phyloP scores from a whole-genome alignment of 192 early-diverging fungal genomes.

The Phlyctochytrium planicorne region DNA sequence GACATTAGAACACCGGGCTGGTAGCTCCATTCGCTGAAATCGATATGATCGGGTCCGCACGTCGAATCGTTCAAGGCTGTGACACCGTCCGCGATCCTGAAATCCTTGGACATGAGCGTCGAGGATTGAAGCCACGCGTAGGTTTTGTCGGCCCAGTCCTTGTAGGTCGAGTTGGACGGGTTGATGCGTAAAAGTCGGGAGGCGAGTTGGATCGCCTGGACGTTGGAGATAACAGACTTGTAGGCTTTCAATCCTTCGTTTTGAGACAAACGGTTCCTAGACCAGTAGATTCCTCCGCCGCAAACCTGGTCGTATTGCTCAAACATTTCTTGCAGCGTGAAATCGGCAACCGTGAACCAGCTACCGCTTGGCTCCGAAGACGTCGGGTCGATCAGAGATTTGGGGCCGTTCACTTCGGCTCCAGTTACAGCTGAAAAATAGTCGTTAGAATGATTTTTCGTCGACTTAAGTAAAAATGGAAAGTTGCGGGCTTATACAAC shows the following conservation, averaged over 20 bases:
- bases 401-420: slow-evolving; percentile 26
- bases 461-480: no score
- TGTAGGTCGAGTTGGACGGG: slow-evolving; percentile 26
- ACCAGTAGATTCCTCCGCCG: slow-evolving; percentile 48
- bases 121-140: slow-evolving; percentile 45
- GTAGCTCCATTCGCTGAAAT: slow-evolving; percentile 20
- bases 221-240: slow-evolving; percentile 48
- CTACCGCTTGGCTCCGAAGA: slow-evolving; percentile 16
- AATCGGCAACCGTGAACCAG: slow-evolving; percentile 22
- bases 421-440: slow-evolving; percentile 32
- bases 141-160: slow-evolving; percentile 20
- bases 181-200: slow-evolving; percentile 35
- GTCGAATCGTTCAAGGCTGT: neutral
- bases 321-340: slow-evolving; percentile 39
- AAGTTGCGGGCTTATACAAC: no score
- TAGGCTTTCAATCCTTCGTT: slow-evolving; percentile 10
- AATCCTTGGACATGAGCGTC: slow-evolving; percentile 3
- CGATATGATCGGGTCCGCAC: no score
- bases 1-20: slow-evolving; percentile 21
- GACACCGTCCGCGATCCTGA: slow-evolving; percentile 21
- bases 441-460: slow-evolving; percentile 1
- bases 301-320: slow-evolving; percentile 42
- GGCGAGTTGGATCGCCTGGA: slow-evolving; percentile 30
- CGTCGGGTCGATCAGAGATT: slow-evolving; percentile 21
- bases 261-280: slow-evolving; percentile 26